phyloP scores from a whole-genome alignment of 441 rosid species.

The Hypseocharis bilobata region DNA sequence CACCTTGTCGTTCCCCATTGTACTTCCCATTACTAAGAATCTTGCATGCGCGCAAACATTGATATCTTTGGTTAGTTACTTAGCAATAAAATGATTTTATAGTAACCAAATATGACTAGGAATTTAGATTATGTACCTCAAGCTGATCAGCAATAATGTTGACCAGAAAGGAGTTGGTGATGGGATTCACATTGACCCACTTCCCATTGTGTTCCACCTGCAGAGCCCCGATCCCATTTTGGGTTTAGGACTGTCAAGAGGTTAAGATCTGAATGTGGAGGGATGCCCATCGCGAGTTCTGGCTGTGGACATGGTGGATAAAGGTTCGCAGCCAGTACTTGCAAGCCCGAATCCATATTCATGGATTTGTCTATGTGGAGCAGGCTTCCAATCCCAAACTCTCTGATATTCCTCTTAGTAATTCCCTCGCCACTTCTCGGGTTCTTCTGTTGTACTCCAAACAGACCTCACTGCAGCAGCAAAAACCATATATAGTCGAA shows the following conservation, averaged over 20 bases:
- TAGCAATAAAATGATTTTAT: too few species aligned
- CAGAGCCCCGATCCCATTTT: constrained; percentile 32
- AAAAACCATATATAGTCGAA: too few species aligned
- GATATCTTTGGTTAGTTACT: too few species aligned
- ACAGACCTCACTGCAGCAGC: constrained; percentile 17
- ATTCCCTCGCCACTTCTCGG: constrained; percentile 17
- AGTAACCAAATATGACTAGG: too few species aligned
- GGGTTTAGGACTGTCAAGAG: constrained; percentile 27
- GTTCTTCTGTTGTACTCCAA: constrained; percentile 22
- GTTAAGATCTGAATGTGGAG: constrained; percentile 39
- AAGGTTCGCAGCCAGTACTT: constrained; percentile 26
- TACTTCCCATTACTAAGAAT: constrained; percentile 48
- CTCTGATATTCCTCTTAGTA: constrained; percentile 30
- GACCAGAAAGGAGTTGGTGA: constrained; percentile 33
- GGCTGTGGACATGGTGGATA: constrained; percentile 52
- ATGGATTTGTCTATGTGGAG: constrained; percentile 27
- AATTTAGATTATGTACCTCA: constrained; percentile 26
- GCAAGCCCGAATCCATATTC: constrained; percentile 29
- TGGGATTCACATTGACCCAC: constrained; percentile 28
- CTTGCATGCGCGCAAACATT: too few species aligned
- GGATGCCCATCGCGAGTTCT: constrained; percentile 32
- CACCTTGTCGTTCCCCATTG: constrained; percentile 31
- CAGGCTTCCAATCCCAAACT: constrained; percentile 31
- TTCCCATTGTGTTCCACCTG: constrained; percentile 31
- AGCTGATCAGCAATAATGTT: constrained; percentile 37